These are phyloP conservation scores for Tetrastigma voinierianum DNA, from an alignment of 164 flowering plant species.

Conservation along the genomic window DNA sequence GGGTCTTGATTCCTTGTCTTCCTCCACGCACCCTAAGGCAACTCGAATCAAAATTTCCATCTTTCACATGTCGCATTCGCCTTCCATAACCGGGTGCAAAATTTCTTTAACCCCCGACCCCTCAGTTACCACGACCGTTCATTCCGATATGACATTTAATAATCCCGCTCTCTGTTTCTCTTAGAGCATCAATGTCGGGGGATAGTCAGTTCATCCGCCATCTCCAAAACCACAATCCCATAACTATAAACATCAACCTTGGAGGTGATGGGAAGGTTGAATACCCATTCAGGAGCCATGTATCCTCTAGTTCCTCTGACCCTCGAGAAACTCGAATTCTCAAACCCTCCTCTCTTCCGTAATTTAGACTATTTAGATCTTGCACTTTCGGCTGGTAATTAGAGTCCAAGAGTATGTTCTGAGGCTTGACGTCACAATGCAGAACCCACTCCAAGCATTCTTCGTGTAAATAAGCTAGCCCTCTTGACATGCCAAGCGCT, in stretches of 20 bases:
- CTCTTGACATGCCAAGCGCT: conserved; percentile 24
- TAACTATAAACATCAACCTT: conserved; percentile 33
- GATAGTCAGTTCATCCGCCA: conserved; percentile 19
- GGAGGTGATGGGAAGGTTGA: conserved; percentile 25
- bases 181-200: background rate
- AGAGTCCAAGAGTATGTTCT: conserved; percentile 26
- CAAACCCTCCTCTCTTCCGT: background rate
- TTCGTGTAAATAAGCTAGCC: conserved; percentile 33
- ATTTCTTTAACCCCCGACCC: conserved; percentile 10
- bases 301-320: conserved; percentile 31
- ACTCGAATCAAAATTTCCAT: conserved; percentile 19
- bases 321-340: conserved; percentile 14
- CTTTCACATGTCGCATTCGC: conserved; percentile 7
- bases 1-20: conserved; percentile 33
- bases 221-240: conserved; percentile 28
- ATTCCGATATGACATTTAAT: conserved; percentile 18
- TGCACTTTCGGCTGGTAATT: conserved; percentile 26
- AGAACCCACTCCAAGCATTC: conserved; percentile 40
- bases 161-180: background rate
- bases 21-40: conserved; percentile 29
- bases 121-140: background rate
- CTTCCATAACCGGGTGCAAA: conserved; percentile 11
- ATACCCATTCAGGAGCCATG: conserved; percentile 38
- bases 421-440: conserved; percentile 33
- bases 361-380: conserved; percentile 29